Percentiles rank a stretch among this genome's conserved stretches.
Evolutionary conservation across 208 protist genomes (phyloP).

Genomic region (Trypanosoma melophagium): DNA sequence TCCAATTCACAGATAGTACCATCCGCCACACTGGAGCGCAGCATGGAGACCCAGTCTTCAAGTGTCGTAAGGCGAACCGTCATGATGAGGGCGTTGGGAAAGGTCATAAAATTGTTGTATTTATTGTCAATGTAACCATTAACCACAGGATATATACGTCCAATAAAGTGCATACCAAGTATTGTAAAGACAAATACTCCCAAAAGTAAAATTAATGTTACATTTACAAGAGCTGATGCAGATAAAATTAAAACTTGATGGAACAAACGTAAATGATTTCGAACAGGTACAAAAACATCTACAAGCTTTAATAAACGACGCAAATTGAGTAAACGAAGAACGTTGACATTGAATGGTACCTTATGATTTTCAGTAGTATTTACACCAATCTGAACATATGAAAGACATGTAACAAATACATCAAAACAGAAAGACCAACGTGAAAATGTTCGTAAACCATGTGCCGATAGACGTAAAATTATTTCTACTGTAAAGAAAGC

Average conservation of each 20-base stretch:
- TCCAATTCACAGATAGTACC: conserved; percentile 44
- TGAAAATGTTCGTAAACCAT: conserved; percentile 78
- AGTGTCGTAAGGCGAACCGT: conserved; percentile 84
- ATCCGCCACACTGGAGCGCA: conserved; percentile 70
- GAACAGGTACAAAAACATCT: conserved; percentile 47
- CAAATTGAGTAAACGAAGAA: conserved; percentile 82
- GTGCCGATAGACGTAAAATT: conserved; percentile 66
- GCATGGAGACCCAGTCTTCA: conserved; percentile 86
- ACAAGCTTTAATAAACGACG: conserved; percentile 68
- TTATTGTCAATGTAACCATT: conserved; percentile 66
- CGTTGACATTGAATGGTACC: conserved; percentile 88
- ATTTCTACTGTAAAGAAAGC: conserved; percentile 88
- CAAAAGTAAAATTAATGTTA: conserved; percentile 79
- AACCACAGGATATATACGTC: conserved; percentile 67
- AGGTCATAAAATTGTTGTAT: conserved; percentile 89
- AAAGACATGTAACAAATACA: conserved; percentile 69
- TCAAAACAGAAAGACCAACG: conserved; percentile 86
- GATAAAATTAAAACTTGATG: conserved; percentile 65
- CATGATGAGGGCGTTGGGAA: conserved; percentile 86
- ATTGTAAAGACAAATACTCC: conserved; percentile 88
- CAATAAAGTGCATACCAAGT: conserved; percentile 87
- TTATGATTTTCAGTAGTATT: conserved; percentile 53
- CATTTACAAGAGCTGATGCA: conserved; percentile 70
- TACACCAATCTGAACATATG: conserved; percentile 78
- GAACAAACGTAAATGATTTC: conserved; percentile 60